These are phyloP conservation scores for Aegilops umbellulata DNA, from an alignment of 176 grass and related monocot genomes.

Conservation along the genomic window DNA sequence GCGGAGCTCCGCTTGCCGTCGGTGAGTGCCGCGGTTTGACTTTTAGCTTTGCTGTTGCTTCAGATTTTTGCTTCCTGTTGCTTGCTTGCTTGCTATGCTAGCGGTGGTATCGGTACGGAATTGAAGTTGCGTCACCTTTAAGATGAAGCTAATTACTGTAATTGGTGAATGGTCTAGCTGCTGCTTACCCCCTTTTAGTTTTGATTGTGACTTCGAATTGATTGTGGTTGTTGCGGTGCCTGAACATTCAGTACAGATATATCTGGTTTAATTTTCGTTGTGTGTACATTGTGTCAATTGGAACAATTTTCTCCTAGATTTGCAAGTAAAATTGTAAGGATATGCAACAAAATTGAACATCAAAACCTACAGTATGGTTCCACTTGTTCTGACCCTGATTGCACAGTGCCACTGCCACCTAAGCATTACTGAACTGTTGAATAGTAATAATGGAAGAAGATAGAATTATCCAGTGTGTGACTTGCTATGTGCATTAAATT, in stretches of 20 bases:
- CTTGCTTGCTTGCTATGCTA: conserved; percentile 4
- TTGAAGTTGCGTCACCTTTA: background rate
- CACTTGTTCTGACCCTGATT: background rate
- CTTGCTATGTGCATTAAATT: background rate
- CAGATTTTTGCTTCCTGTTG: conserved; percentile 5
- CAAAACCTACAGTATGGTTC: background rate
- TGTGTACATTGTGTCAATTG: background rate
- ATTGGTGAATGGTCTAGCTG: background rate
- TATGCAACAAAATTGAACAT: background rate
- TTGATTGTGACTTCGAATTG: background rate
- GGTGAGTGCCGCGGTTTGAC: conserved; percentile 61
- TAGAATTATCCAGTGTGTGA: background rate
- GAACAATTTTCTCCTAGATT: background rate
- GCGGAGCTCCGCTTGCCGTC: conserved; percentile 63
- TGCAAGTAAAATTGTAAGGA: background rate
- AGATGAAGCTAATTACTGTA: background rate
- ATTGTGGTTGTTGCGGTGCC: background rate
- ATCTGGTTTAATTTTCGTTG: background rate
- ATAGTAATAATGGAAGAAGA: background rate
- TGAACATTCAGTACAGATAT: background rate
- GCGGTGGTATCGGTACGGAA: background rate
- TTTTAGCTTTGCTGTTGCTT: conserved; percentile 3
- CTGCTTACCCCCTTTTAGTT: background rate
- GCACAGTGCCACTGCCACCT: background rate
- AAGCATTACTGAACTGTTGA: background rate